These are phyloP conservation scores for Alternaria angustiovoidea DNA, from an alignment of 2,329 filamentous ascomycete genomes.

Conservation along the genomic window DNA sequence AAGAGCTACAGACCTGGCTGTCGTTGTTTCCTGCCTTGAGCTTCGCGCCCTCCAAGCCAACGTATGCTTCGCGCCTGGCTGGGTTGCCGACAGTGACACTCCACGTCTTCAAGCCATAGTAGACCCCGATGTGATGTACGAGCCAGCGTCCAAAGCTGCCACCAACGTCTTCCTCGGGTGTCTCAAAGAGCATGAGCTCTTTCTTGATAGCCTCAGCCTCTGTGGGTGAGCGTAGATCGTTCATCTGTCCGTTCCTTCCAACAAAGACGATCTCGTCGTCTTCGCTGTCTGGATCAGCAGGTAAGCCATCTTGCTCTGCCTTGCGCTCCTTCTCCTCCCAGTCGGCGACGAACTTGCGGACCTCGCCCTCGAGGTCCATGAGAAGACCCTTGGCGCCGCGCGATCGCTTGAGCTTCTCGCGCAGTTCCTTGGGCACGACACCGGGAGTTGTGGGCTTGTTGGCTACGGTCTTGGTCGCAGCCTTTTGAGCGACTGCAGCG, in stretches of 20 bases:
- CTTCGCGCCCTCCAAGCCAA: constrained; percentile 70
- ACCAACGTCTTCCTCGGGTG: constrained; percentile 74
- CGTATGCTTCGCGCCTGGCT: constrained; percentile 80
- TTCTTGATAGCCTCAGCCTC: constrained; percentile 63
- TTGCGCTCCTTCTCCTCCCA: constrained; percentile 65
- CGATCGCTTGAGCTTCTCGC: constrained; percentile 79
- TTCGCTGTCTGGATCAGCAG: constrained; percentile 62
- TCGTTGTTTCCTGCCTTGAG: constrained; percentile 27
- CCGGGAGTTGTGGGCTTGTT: constrained; percentile 55
- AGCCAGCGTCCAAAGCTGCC: constrained; percentile 92
- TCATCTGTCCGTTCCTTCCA: constrained; percentile 71
- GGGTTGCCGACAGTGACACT: constrained; percentile 77
- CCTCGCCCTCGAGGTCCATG: constrained; percentile 83
- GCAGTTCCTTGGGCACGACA: constrained; percentile 79
- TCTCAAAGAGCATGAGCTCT: constrained; percentile 82
- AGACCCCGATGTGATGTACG: constrained; percentile 88
- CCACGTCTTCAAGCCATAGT: constrained; percentile 88
- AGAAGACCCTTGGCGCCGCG: constrained; percentile 82
- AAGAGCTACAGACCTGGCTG: constrained; percentile 26
- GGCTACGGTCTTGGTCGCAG: constrained; percentile 45
- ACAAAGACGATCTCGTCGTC: constrained; percentile 95
- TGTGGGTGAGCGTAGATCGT: constrained; percentile 62
- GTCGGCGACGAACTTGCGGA: constrained; percentile 74
- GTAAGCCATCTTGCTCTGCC: constrained; percentile 55
- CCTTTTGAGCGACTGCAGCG: constrained; percentile 46